phyloP scores from a whole-genome alignment of 2,329 filamentous ascomycete genomes.

The Ceratocystis lukuohia region DNA sequence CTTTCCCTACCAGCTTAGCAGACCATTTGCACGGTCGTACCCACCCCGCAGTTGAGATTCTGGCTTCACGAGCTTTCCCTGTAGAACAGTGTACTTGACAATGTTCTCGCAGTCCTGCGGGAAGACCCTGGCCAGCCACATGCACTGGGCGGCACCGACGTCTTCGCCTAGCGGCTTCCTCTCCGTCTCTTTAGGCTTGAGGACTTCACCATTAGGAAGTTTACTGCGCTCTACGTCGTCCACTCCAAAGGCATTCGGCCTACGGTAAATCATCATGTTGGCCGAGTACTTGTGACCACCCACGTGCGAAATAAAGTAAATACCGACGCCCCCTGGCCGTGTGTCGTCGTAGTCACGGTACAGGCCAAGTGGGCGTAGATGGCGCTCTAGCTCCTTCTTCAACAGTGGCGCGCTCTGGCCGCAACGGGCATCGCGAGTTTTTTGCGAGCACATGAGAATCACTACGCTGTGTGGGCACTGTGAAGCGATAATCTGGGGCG shows the following conservation, averaged over 20 bases:
- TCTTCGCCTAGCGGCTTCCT: constrained; percentile 28
- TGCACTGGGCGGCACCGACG: constrained; percentile 66
- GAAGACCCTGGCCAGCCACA: constrained; percentile 74
- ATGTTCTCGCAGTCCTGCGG: constrained; percentile 92
- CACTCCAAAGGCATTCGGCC: constrained; percentile 43
- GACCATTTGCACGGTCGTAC: constrained; percentile 67
- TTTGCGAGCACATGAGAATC: constrained; percentile 87
- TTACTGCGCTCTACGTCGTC: constrained; percentile 27
- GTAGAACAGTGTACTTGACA: constrained; percentile 72
- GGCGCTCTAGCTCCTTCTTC: constrained; percentile 76
- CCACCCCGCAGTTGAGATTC: constrained; percentile 74
- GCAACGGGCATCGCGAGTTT: constrained; percentile 86
- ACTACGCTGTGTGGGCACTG: constrained; percentile 72
- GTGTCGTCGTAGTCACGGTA: constrained; percentile 81
- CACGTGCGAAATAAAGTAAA: constrained; percentile 94
- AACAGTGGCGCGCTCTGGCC: constrained; percentile 85
- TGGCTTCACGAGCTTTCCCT: constrained; percentile 90
- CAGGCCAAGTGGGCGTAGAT: constrained; percentile 70
- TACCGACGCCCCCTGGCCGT: constrained; percentile 78
- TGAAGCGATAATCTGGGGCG: constrained; percentile 25
- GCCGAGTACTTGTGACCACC: constrained; percentile 94
- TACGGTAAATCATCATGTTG: constrained; percentile 84
- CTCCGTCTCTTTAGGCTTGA: constrained; percentile 24
- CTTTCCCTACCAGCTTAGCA: constrained; percentile 66
- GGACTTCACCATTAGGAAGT: constrained; percentile 24